Percentiles rank a stretch among this genome's conserved stretches.
Conservation (phyloP, 306 rosid species). For the Lathyrus aphaca region DNA sequence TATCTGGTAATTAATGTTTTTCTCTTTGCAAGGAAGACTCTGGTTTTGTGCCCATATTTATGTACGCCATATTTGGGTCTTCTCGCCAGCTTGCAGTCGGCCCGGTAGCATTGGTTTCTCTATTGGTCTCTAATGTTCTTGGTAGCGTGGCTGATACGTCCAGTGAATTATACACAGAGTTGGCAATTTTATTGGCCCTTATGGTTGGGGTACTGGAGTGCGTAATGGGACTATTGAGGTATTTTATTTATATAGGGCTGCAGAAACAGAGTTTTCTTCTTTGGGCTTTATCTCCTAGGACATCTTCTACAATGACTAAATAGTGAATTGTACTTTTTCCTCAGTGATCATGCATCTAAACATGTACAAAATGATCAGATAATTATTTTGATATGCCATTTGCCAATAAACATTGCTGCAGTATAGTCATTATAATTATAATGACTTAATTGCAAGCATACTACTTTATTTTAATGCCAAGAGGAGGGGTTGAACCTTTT, state of each 20-base stretch:
- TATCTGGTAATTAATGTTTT: constrained; percentile 36
- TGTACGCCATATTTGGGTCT: constrained; percentile 92
- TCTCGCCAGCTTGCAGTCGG: constrained; percentile 99
- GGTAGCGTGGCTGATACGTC: constrained; percentile 77
- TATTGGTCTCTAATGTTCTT: constrained; percentile 76
- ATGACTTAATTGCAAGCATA: constrained; percentile 20
- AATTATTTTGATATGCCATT: constrained; percentile 20
- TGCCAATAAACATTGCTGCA: constrained; percentile 8
- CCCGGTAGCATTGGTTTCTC: constrained; percentile 98
- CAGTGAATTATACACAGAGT: constrained; percentile 74
- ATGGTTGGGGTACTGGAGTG: constrained; percentile 98
- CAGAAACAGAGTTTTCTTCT: constrained; percentile 7
- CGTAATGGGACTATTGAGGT: constrained; percentile 94
- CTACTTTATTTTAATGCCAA: neutral
- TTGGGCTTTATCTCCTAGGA: constrained; percentile 9
- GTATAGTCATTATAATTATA: constrained; percentile 14
- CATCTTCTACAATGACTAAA: constrained; percentile 14
- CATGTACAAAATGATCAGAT: constrained; percentile 16
- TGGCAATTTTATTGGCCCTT: constrained; percentile 87
- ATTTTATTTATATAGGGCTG: constrained; percentile 30
- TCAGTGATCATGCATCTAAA: neutral
- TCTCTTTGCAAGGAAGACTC: constrained; percentile 60
- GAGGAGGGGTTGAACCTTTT: constrained; percentile 30
- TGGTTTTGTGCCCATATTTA: constrained; percentile 85
- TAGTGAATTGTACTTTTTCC: constrained; percentile 15